Percentiles rank a stretch among this genome's conserved stretches.
Conservation (phyloP, 148 eudicot species). For the Persicaria tinctoria region DNA sequence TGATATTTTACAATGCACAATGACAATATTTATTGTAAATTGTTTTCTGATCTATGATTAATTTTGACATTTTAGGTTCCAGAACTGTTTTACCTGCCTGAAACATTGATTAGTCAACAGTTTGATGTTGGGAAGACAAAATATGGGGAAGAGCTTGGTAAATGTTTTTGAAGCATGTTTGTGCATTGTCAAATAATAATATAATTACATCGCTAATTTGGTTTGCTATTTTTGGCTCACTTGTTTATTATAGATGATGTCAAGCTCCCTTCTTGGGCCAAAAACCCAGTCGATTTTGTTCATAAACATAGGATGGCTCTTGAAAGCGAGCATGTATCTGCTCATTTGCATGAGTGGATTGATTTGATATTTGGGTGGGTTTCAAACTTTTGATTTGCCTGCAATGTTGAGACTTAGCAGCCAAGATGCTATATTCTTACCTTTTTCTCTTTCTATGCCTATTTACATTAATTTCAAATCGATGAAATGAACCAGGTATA, state of each 20-base stretch:
- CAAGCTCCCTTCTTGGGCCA: constrained; percentile 92
- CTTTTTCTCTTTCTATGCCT: not conserved
- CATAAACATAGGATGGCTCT: constrained; percentile 95
- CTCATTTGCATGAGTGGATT: constrained; percentile 98
- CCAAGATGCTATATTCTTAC: not conserved
- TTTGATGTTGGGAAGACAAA: constrained; percentile 93
- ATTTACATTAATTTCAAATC: constrained; percentile 9
- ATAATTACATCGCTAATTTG: not conserved
- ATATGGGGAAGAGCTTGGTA: constrained; percentile 94
- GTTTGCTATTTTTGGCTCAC: not conserved
- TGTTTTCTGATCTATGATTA: not conserved
- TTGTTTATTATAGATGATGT: constrained; percentile 50
- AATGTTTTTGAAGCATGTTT: constrained; percentile 13
- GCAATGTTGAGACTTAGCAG: no score
- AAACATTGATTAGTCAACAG: constrained; percentile 69
- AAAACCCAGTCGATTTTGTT: constrained; percentile 77
- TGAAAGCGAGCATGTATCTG: constrained; percentile 96
- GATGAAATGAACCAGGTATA: constrained; percentile 48
- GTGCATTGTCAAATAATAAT: no score
- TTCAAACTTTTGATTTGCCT: constrained; percentile 10
- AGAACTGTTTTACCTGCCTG: constrained; percentile 95
- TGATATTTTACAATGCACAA: not conserved
- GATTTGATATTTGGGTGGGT: constrained; percentile 93
- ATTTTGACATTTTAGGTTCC: constrained; percentile 54
- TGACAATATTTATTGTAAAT: no score